phyloP scores from a whole-genome alignment of 2,329 filamentous ascomycete species.

The Monosporascus sp. region DNA sequence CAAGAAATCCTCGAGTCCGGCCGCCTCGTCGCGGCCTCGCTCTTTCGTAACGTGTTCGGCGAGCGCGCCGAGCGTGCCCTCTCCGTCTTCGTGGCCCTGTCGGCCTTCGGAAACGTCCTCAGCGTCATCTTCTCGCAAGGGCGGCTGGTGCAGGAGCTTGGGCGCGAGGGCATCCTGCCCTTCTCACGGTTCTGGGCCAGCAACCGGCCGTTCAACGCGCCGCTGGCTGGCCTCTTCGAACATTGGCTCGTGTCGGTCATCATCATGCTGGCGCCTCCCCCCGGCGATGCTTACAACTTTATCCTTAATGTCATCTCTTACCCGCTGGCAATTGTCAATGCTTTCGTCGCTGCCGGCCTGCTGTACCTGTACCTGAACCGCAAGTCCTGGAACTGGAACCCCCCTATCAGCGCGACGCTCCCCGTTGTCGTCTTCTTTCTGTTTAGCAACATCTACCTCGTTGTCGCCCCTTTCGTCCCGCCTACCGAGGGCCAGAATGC shows the following conservation, averaged over 20 bases:
- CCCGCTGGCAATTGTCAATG: slow-evolving; percentile 48
- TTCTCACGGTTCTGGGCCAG: slow-evolving; percentile 64
- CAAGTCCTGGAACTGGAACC: slow-evolving; percentile 46
- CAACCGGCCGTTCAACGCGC: slow-evolving; percentile 61
- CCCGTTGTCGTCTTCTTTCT: slow-evolving; percentile 44
- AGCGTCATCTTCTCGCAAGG: slow-evolving; percentile 55
- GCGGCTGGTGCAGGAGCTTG: slow-evolving; percentile 59
- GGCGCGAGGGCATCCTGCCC: slow-evolving; percentile 63
- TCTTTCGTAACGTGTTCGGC: slow-evolving; percentile 59
- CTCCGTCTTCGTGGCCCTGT: slow-evolving; percentile 54
- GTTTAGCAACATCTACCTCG: slow-evolving; percentile 46
- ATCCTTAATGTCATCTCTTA: slow-evolving; percentile 53
- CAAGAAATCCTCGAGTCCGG: slow-evolving; percentile 51
- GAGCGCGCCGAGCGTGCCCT: slow-evolving; percentile 44
- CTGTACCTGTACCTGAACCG: slow-evolving; percentile 43
- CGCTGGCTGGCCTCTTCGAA: slow-evolving; percentile 54
- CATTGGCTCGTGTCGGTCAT: slow-evolving; percentile 63
- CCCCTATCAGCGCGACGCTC: slow-evolving; percentile 45
- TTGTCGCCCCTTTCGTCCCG: slow-evolving; percentile 49
- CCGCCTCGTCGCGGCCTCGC: slow-evolving; percentile 54
- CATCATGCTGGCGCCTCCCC: slow-evolving; percentile 60
- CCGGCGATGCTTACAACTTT: slow-evolving; percentile 65
- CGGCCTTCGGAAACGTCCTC: slow-evolving; percentile 57
- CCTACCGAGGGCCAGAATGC: slow-evolving; percentile 41
- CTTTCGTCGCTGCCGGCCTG: slow-evolving; percentile 44